Conservation (phyloP, 177 flowering plant species). For the Telopea speciosissima region DNA sequence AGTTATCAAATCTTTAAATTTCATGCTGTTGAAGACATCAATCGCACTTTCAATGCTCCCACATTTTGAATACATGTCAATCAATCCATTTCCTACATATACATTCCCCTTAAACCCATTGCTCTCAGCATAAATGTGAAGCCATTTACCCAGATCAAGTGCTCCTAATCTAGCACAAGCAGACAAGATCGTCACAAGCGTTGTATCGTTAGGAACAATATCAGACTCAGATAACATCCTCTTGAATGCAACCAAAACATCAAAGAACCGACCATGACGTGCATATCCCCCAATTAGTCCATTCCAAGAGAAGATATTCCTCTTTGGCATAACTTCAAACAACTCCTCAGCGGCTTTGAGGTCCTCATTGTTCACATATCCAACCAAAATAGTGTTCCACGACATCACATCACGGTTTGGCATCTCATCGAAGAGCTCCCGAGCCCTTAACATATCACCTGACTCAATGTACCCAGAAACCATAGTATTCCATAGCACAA, state of each 20-base stretch:
- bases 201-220: conserved; percentile 59
- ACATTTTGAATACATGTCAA: conserved; percentile 87
- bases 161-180: conserved; percentile 77
- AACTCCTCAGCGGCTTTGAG: conserved; percentile 34
- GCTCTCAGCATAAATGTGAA: conserved; percentile 53
- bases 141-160: conserved; percentile 60
- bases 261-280: conserved; percentile 26
- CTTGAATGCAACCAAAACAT: conserved; percentile 46
- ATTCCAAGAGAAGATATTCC: conserved; percentile 74
- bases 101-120: conserved; percentile 43
- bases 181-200: conserved; percentile 54
- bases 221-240: conserved; percentile 46
- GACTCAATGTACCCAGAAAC: conserved; percentile 48
- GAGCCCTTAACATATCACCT: conserved; percentile 51
- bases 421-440: conserved; percentile 53
- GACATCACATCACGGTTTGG: conserved; percentile 58
- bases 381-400: conserved; percentile 64
- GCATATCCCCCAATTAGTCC: conserved; percentile 63
- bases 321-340: conserved; percentile 57
- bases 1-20: conserved; percentile 51
- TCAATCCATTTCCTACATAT: conserved; percentile 56
- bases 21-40: conserved; percentile 47
- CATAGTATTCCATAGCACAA: conserved; percentile 65
- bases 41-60: conserved; percentile 53
- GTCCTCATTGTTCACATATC: conserved; percentile 50